A percentile compares a stretch with the other conserved stretches of the same genome.
phyloP scores from a whole-genome alignment of 345 rosid species.

The Syzygium aqueum region DNA sequence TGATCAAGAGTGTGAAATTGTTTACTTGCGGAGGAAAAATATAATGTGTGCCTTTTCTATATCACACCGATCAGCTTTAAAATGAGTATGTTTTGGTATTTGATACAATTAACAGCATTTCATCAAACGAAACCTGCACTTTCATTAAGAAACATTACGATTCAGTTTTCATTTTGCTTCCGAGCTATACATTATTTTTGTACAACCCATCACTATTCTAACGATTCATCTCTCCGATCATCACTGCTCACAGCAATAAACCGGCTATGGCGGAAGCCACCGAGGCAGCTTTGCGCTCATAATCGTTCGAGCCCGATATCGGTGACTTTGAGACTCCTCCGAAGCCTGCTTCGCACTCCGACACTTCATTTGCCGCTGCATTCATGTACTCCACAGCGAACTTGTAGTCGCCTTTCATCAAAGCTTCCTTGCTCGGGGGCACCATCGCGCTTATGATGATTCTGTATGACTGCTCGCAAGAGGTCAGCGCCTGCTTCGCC shows the following conservation, averaged over 20 bases:
- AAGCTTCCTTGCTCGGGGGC: constrained; percentile 1
- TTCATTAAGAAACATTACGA: background rate
- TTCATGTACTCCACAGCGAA: constrained; percentile 6
- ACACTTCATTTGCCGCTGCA: constrained; percentile 12
- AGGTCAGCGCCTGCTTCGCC: constrained; percentile 2
- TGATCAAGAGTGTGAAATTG: background rate
- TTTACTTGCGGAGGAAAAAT: background rate
- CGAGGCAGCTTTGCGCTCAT: constrained; percentile 2
- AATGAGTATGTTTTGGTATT: background rate
- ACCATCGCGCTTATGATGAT: constrained; percentile 11
- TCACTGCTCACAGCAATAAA: constrained; percentile 11
- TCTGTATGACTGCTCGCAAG: constrained; percentile 9
- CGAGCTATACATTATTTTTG: fast-evolving
- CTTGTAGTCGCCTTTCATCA: constrained; percentile 17
- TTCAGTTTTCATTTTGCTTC: background rate
- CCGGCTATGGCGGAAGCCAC: constrained; percentile 22
- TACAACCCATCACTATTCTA: background rate
- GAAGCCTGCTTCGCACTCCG: constrained; percentile 12
- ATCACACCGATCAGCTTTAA: background rate
- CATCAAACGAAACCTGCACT: background rate
- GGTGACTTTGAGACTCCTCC: constrained; percentile 11
- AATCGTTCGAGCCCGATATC: constrained; percentile 5
- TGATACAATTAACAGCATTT: background rate
- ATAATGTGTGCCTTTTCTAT: too few species aligned
- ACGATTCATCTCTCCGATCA: background rate